Evolutionary conservation across 2,329 filamentous ascomycete species (phyloP).

Genomic region (Chaetomiaceae sp.): DNA sequence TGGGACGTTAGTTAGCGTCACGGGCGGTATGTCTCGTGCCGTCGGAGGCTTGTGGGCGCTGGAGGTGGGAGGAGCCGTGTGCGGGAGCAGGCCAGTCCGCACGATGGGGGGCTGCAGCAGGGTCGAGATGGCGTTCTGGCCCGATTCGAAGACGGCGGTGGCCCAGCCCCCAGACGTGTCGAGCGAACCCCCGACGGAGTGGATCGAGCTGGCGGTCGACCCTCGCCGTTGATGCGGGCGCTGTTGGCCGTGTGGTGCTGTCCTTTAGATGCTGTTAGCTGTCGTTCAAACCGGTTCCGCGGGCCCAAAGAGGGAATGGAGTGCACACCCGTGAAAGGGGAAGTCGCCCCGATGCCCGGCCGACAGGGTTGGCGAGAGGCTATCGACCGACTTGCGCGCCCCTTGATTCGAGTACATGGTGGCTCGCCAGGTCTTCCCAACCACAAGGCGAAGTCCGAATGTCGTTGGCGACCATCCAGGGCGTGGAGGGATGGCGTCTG

Average conservation of each 20-base stretch:
- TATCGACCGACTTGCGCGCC: slow-evolving; percentile 61
- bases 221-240: slow-evolving; percentile 57
- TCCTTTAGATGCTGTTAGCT: slow-evolving; percentile 32
- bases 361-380: slow-evolving; percentile 50
- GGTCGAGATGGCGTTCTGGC: slow-evolving; percentile 90
- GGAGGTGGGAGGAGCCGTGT: slow-evolving; percentile 63
- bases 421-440: slow-evolving; percentile 24
- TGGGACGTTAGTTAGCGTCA: slow-evolving; percentile 81
- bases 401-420: slow-evolving; percentile 55
- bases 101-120: slow-evolving; percentile 88
- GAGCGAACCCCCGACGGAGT: slow-evolving; percentile 77
- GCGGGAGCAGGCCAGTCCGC: slow-evolving; percentile 76
- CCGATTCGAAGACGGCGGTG: slow-evolving; percentile 59
- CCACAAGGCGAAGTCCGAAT: slow-evolving; percentile 20
- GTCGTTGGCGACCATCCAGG: slow-evolving; percentile 16
- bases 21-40: slow-evolving; percentile 83
- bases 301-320: neutral
- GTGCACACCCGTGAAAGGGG: slow-evolving; percentile 51
- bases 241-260: slow-evolving; percentile 38
- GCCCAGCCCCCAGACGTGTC: slow-evolving; percentile 58
- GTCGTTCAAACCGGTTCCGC: too few species aligned
- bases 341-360: slow-evolving; percentile 47
- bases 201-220: slow-evolving; percentile 81
- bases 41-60: slow-evolving; percentile 77
- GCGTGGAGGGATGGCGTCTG: neutral